Evolutionary conservation across 345 rosid species (phyloP).

Genomic region (Pistacia atlantica): DNA sequence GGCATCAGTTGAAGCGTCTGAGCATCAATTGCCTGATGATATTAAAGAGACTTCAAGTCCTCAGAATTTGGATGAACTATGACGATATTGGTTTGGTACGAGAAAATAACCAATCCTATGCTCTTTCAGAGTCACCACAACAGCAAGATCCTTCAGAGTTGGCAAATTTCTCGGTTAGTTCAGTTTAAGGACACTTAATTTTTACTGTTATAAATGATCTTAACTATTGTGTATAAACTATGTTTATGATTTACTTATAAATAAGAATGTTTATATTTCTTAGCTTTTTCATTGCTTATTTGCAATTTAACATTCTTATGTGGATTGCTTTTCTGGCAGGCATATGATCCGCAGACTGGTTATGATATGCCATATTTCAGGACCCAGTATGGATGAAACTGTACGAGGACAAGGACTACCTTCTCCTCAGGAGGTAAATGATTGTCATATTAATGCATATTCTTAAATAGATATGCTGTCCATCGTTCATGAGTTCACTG

Average conservation of each 20-base stretch:
- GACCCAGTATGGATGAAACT: conserved; percentile 64
- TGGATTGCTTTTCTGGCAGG: conserved; percentile 41
- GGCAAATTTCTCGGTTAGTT: conserved; percentile 62
- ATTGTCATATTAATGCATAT: background rate
- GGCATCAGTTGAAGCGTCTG: conserved; percentile 49
- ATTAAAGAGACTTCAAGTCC: conserved; percentile 53
- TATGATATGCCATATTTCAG: conserved; percentile 78
- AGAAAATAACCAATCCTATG: conserved; percentile 53
- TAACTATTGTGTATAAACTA: background rate
- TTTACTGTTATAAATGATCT: background rate
- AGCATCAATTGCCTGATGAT: conserved; percentile 61
- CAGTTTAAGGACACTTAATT: background rate
- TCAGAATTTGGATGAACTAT: conserved; percentile 54
- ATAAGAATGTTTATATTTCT: background rate
- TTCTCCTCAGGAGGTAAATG: conserved; percentile 77
- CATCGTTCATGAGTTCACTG: background rate
- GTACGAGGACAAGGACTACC: conserved; percentile 61
- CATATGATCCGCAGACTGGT: conserved; percentile 58
- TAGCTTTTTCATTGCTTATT: background rate
- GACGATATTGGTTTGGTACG: conserved; percentile 58
- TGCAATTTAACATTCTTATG: conserved; percentile 11
- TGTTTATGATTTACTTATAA: background rate
- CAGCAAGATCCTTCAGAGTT: conserved; percentile 67
- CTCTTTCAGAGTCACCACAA: conserved; percentile 61
- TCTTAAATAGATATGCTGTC: background rate